Conservation (phyloP, 2,329 filamentous ascomycete genomes). For the Arthrobotrys sphaeroides region DNA sequence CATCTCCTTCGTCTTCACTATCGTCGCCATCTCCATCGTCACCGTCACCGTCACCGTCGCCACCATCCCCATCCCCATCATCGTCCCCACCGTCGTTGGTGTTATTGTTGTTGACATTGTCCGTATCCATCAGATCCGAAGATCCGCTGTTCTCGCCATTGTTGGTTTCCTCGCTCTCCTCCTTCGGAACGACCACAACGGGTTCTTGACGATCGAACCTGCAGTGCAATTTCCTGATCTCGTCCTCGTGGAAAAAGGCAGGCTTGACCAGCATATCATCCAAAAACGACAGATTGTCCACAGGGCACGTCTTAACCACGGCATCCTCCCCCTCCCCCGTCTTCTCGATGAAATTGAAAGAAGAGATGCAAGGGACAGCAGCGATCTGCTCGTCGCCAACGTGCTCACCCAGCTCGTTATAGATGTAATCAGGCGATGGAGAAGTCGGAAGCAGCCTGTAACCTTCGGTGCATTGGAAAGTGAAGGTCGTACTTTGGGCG, state of each 20-base stretch:
- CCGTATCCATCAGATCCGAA: background rate
- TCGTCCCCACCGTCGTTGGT: background rate
- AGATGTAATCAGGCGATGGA: too few species aligned
- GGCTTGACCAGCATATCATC: conserved; percentile 39
- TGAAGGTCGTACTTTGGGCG: conserved; percentile 11
- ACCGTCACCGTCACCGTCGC: background rate
- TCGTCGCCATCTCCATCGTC: background rate
- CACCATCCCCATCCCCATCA: background rate
- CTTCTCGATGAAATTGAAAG: conserved; percentile 33
- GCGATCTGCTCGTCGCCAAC: background rate
- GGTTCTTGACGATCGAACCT: conserved; percentile 17
- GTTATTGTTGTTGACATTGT: background rate
- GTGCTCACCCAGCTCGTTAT: conserved; percentile 1
- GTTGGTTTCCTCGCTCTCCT: background rate
- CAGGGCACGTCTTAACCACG: background rate
- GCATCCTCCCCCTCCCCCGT: background rate
- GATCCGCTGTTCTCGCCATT: background rate
- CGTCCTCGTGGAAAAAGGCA: conserved; percentile 19
- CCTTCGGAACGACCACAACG: background rate
- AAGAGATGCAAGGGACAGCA: conserved; percentile 4
- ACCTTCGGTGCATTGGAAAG: conserved; percentile 25
- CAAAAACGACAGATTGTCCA: conserved; percentile 30
- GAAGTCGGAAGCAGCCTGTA: too few species aligned
- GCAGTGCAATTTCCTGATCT: conserved; percentile 31
- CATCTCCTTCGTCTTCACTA: background rate